Conservation (phyloP, 2,329 filamentous ascomycete species). For the Ambrosiella cleistominuta region DNA sequence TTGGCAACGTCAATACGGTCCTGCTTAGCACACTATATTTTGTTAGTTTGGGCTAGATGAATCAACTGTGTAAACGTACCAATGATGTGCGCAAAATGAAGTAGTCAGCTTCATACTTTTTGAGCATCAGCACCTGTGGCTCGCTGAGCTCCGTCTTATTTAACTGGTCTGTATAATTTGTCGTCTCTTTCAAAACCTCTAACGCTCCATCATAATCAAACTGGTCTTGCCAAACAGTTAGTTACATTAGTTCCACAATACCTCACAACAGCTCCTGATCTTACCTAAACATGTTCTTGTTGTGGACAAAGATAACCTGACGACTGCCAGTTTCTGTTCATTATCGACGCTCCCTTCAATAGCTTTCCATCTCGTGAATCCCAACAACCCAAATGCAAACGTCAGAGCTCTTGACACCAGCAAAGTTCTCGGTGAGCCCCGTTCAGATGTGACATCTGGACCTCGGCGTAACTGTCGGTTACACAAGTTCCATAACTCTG, state of each 20-base stretch:
- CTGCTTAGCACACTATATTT: conserved; percentile 52
- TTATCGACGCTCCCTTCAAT: conserved; percentile 14
- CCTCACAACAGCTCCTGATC: conserved; percentile 13
- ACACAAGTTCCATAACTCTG: conserved; percentile 49
- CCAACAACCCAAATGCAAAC: conserved; percentile 51
- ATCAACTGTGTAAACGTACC: conserved; percentile 25
- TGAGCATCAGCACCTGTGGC: conserved; percentile 1
- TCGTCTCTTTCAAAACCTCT: conserved; percentile 36
- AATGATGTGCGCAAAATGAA: conserved; percentile 46
- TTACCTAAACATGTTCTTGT: conserved; percentile 44
- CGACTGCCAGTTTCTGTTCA: conserved; percentile 34
- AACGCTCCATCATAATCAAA: conserved; percentile 39
- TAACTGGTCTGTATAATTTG: conserved; percentile 3
- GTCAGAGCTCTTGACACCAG: conserved; percentile 27
- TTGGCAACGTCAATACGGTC: conserved; percentile 59
- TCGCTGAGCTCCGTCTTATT: background rate
- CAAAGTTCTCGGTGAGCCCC: conserved; percentile 16
- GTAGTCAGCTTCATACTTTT: conserved; percentile 35
- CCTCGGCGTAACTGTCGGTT: conserved; percentile 40
- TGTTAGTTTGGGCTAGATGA: conserved; percentile 9
- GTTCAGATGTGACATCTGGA: conserved; percentile 29
- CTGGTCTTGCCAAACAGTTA: conserved; percentile 24
- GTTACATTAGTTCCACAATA: background rate
- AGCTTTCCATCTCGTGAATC: conserved; percentile 30
- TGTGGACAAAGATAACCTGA: conserved; percentile 51